Conservation (phyloP, 1,284 basidiomycete genomes). For the Pterula multifida region DNA sequence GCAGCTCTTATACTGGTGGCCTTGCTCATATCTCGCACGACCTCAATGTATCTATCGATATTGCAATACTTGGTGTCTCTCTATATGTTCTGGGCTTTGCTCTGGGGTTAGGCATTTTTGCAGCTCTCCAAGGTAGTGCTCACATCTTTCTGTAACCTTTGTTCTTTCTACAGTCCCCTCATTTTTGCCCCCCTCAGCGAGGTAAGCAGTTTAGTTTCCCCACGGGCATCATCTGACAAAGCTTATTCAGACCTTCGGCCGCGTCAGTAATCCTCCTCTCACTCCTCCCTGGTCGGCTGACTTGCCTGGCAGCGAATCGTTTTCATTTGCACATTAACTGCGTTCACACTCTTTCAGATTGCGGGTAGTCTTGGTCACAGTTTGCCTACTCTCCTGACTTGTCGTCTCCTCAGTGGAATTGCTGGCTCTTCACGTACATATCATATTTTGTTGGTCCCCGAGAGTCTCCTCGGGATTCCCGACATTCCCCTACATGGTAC, state of each 20-base stretch:
- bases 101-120: conserved; percentile 18
- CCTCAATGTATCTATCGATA: conserved; percentile 36
- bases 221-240: not conserved
- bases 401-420: conserved; percentile 46
- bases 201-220: conserved; percentile 18
- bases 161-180: conserved; percentile 33
- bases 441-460: conserved; percentile 1
- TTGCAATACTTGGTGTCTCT: conserved; percentile 49
- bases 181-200: conserved; percentile 57
- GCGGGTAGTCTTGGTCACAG: conserved; percentile 51
- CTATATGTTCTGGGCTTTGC: conserved; percentile 46
- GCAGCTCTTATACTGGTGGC: conserved; percentile 47
- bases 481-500: no score
- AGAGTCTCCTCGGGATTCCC: no score
- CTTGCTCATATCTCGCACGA: conserved; percentile 32
- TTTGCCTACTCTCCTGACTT: conserved; percentile 44
- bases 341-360: conserved; percentile 53
- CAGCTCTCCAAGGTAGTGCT: conserved; percentile 26
- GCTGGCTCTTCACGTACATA: conserved; percentile 45
- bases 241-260: conserved; percentile 31
- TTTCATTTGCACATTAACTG: conserved; percentile 43
- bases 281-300: not conserved
- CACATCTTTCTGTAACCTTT: no score
- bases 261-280: conserved; percentile 24
- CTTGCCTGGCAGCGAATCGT: conserved; percentile 27